A percentile compares a stretch with the other conserved stretches of the same genome.
Evolutionary conservation across 2,329 filamentous ascomycete genomes (phyloP).

Genomic region (Hymenoscyphus scutula): DNA sequence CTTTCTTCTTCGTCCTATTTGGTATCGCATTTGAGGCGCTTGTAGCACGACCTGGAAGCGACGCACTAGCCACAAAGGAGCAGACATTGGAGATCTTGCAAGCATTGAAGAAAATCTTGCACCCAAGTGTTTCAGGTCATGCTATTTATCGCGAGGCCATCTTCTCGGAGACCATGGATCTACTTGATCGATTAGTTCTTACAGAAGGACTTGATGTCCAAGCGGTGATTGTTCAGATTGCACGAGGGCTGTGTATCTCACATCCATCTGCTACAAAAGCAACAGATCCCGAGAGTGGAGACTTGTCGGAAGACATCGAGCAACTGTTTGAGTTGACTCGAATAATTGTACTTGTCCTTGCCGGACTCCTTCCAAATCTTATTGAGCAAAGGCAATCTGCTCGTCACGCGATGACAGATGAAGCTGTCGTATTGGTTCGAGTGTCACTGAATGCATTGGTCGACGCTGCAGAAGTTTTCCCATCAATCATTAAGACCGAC

Average conservation of each 20-base stretch:
- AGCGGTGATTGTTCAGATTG: constrained; percentile 89
- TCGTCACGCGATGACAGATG: constrained; percentile 80
- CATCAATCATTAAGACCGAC: constrained; percentile 92
- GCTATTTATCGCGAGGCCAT: constrained; percentile 95
- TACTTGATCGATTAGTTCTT: constrained; percentile 86
- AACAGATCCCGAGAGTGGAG: constrained; percentile 65
- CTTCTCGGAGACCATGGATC: constrained; percentile 95
- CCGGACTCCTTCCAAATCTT: constrained; percentile 81
- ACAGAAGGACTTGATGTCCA: constrained; percentile 90
- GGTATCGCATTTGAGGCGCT: constrained; percentile 95
- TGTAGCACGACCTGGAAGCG: constrained; percentile 69
- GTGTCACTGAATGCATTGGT: constrained; percentile 84
- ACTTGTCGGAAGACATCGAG: constrained; percentile 94
- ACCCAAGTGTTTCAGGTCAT: constrained; percentile 91
- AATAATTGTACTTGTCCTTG: constrained; percentile 90
- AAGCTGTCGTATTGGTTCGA: constrained; percentile 76
- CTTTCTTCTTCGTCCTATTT: constrained; percentile 98
- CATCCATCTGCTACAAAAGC: constrained; percentile 82
- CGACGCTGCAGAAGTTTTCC: constrained; percentile 93
- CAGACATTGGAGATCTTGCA: constrained; percentile 86
- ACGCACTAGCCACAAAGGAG: constrained; percentile 67
- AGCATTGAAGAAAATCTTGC: constrained; percentile 90
- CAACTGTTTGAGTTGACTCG: constrained; percentile 95
- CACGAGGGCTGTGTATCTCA: constrained; percentile 81
- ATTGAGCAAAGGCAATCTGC: constrained; percentile 59